Evolutionary conservation across 2,329 filamentous ascomycete genomes (phyloP).

Genomic region (Akanthomyces muscarius): DNA sequence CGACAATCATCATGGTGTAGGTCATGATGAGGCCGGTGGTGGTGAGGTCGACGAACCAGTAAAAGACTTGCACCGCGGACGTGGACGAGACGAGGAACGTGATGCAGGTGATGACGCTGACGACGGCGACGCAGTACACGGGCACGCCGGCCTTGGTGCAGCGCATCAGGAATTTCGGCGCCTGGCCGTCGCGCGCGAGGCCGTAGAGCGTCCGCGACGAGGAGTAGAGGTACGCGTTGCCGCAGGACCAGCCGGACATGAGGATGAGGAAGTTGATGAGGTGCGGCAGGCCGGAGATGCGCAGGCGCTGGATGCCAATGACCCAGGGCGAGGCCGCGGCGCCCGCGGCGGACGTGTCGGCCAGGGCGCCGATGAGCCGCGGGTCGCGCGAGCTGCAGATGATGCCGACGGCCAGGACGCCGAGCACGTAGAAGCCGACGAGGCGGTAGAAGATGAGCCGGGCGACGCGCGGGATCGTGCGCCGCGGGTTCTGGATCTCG

Average conservation of each 20-base stretch:
- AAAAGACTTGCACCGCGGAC: constrained; percentile 45
- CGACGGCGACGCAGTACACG: constrained; percentile 47
- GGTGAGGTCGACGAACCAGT: constrained; percentile 52
- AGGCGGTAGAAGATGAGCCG: constrained; percentile 72
- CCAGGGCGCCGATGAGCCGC: constrained; percentile 37
- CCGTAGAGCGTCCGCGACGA: constrained; percentile 44
- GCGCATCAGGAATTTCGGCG: constrained; percentile 45
- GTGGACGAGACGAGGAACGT: constrained; percentile 47
- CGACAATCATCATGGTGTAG: constrained; percentile 42
- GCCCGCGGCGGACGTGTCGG: constrained; percentile 43
- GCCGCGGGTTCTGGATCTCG: constrained; percentile 62
- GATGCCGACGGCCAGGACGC: constrained; percentile 53
- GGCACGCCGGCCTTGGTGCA: constrained; percentile 58
- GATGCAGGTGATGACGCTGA: constrained; percentile 45
- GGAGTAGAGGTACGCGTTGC: constrained; percentile 47
- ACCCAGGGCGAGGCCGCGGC: constrained; percentile 58
- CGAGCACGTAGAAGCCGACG: constrained; percentile 66
- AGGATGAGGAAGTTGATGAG: constrained; percentile 60
- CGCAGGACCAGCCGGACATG: constrained; percentile 42
- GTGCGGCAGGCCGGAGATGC: constrained; percentile 47
- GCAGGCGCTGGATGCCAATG: constrained; percentile 53
- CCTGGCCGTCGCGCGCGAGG: constrained; percentile 44
- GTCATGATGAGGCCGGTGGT: constrained; percentile 55
- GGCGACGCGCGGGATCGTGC: constrained; percentile 63
- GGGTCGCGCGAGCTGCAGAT: constrained; percentile 48